Percentiles rank a stretch among this genome's conserved stretches.
Evolutionary conservation across 768 basidiomycete species (phyloP).

Genomic region (Boletus fagicola): DNA sequence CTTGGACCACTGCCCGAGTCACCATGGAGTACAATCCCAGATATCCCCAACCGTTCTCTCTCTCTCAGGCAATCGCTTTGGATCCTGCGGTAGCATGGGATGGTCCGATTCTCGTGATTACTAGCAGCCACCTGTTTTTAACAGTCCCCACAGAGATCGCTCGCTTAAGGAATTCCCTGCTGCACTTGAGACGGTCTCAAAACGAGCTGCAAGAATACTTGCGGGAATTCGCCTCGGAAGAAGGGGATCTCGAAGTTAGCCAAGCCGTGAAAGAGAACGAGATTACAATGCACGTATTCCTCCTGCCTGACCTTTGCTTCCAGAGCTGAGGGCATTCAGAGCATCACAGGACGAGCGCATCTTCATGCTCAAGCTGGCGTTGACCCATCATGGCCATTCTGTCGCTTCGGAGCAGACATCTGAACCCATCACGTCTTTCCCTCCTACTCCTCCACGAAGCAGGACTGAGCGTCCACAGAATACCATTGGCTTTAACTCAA

Average conservation of each 20-base stretch:
- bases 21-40: slow-evolving; percentile 66
- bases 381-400: slow-evolving; percentile 57
- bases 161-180: slow-evolving; percentile 70
- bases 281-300: slow-evolving; percentile 54
- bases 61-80: slow-evolving; percentile 59
- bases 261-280: slow-evolving; percentile 71
- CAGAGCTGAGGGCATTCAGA: slow-evolving; percentile 38
- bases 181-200: slow-evolving; percentile 63
- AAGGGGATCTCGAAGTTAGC: slow-evolving; percentile 54
- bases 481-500: slow-evolving; percentile 9
- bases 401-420: slow-evolving; percentile 31
- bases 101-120: slow-evolving; percentile 43
- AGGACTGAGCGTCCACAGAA: slow-evolving; percentile 3
- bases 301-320: slow-evolving; percentile 31
- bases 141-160: slow-evolving; percentile 56
- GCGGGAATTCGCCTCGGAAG: slow-evolving; percentile 32
- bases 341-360: slow-evolving; percentile 79
- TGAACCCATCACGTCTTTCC: background rate
- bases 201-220: slow-evolving; percentile 49
- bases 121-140: background rate
- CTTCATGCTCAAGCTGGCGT: slow-evolving; percentile 61
- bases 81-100: slow-evolving; percentile 68
- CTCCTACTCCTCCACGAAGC: background rate
- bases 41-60: slow-evolving; percentile 73
- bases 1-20: background rate